Conservation (phyloP, 441 rosid genomes). For the Corymbia citriodora region DNA sequence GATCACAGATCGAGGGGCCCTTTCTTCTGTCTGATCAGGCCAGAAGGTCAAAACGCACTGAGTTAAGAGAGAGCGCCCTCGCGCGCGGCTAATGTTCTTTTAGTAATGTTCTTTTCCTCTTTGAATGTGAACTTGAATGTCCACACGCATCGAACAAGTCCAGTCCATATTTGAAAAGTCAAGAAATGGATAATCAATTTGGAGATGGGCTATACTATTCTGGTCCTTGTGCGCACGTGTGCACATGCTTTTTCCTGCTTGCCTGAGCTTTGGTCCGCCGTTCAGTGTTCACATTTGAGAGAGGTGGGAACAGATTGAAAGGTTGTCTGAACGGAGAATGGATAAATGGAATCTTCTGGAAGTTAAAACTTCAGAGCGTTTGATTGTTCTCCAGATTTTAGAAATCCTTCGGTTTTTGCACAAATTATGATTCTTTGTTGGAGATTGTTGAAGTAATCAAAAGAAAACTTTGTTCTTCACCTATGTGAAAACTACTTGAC, state of each 20-base stretch:
- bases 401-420: not conserved
- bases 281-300: not conserved
- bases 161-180: not conserved
- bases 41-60: not conserved
- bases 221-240: not conserved
- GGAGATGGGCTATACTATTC: not conserved
- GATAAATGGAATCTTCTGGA: not conserved
- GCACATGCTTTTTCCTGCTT: not conserved
- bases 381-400: not conserved
- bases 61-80: too few relatives aligned
- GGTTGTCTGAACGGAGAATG: not conserved
- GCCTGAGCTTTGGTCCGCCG: not conserved
- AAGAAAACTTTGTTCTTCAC: not conserved
- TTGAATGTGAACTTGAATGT: not conserved
- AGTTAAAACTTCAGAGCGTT: not conserved
- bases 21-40: not conserved
- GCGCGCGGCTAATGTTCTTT: not conserved
- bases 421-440: not conserved
- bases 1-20: not conserved
- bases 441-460: not conserved
- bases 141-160: not conserved
- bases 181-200: not conserved
- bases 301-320: not conserved
- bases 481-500: not conserved
- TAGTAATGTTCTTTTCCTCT: not conserved